phyloP scores from a whole-genome alignment of 768 basidiomycete genomes.

The Suillus plorans region DNA sequence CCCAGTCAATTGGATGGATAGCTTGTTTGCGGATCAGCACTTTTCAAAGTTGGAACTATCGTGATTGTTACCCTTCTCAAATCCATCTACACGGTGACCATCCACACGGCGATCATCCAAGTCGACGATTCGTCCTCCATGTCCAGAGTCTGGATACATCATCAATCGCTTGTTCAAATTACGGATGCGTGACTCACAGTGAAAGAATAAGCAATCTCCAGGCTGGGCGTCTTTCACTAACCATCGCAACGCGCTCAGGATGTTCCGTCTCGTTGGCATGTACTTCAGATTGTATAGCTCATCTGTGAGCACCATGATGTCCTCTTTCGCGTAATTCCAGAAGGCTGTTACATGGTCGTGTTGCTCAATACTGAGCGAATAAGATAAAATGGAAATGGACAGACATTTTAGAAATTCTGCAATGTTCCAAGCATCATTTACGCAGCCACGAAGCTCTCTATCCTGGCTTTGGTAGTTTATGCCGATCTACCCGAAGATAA shows the following conservation, averaged over 20 bases:
- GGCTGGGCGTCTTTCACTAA: conserved; percentile 60
- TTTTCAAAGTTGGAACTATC: neutral
- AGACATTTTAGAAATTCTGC: conserved; percentile 51
- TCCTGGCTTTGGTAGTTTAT: conserved; percentile 74
- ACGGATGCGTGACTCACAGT: conserved; percentile 35
- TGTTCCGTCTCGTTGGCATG: conserved; percentile 46
- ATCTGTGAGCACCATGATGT: conserved; percentile 53
- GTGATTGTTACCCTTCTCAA: neutral
- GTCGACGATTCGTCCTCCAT: conserved; percentile 3
- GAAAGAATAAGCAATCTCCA: conserved; percentile 69
- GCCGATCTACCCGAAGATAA: conserved; percentile 55
- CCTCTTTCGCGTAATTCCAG: conserved; percentile 43
- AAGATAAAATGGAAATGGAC: neutral
- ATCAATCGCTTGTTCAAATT: neutral
- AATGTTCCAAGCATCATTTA: conserved; percentile 85
- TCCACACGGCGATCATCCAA: neutral
- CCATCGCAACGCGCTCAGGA: conserved; percentile 50
- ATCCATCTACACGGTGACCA: neutral
- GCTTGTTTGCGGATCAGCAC: neutral
- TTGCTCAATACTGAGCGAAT: neutral
- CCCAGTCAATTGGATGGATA: conserved; percentile 2
- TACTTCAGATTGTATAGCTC: conserved; percentile 33
- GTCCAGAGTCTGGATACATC: neutral
- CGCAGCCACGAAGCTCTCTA: conserved; percentile 71
- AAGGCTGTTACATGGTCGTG: conserved; percentile 18